Evolutionary conservation across 345 rosid genomes (phyloP), one percentile per base, ranked within the genome.

Genomic region (Dimocarpus longan): DNA sequence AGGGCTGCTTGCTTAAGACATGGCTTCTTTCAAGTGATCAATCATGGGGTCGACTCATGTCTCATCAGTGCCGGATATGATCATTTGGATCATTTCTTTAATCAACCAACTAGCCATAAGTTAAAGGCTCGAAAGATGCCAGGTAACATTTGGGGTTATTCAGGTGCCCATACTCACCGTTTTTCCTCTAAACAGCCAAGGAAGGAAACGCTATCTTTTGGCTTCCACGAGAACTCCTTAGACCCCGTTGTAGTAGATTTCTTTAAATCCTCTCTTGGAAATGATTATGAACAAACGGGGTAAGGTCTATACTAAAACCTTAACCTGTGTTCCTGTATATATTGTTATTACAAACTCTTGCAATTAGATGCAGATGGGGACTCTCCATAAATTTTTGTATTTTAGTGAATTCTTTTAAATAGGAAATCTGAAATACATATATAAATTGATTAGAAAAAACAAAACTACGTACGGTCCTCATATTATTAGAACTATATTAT

Each of bases 21-120:
- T 72, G 95, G 97, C 22, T 88, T 85, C 62, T 93, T 93, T 81
- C 90, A 87, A 37, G 95, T 93, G 70, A 82, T 84, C 73, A 91
- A 91, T 79, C 95, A 91, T 70, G 91, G 91, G 37, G 70, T 93
- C 71, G 87, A 84, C 68, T 72, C 22, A 3, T 70, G 73, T 12
- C 85, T 93, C 10, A 85, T 89, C 19, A 70, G 48, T 6, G 70
- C 68, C 8, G 91, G 89, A 0, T 78, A 85, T 32, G 80, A 80
- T 40, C 70, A 76, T 21, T 68, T 84, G 43, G 83, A 71, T 71
- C 57, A 54, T 18, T 73, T 93, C 82, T 93, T 89, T 40, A 81
- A 72, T 24, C 80, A 86, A 28, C 79, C 86, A 19, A 10, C 48
- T 5, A 13, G 48, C 52, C 63, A 78, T 32, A 93, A 91, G 68